These are phyloP conservation scores for Geotrichum armillariae DNA, from an alignment of 1,139 yeast species.

Conservation along the genomic window DNA sequence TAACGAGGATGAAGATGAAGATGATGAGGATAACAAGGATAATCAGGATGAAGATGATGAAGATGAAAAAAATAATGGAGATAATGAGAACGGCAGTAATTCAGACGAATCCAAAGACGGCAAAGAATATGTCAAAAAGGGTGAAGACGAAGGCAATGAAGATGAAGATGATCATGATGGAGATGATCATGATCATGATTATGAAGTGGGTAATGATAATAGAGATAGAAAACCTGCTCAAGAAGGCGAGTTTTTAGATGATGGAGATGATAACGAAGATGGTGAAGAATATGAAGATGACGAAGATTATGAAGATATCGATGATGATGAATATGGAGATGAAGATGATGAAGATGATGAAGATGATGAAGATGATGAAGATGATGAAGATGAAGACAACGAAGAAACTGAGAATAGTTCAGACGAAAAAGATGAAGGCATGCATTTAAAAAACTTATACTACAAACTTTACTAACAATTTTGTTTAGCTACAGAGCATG, in stretches of 20 bases:
- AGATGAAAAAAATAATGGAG: background rate
- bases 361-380: background rate
- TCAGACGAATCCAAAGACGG: conserved; percentile 3
- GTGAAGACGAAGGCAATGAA: background rate
- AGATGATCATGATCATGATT: background rate
- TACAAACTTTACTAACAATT: no score
- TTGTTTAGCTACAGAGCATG: no score
- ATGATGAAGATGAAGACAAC: conserved; percentile 1
- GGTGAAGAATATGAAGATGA: background rate
- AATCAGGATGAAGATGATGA: conserved; percentile 8
- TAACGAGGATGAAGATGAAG: background rate
- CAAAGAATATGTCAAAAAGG: background rate
- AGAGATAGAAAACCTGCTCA: background rate
- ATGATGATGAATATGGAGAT: background rate
- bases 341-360: background rate
- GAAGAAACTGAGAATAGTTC: no score
- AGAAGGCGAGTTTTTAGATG: background rate
- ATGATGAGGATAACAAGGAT: background rate
- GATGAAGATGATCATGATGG: background rate
- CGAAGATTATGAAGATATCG: conserved; percentile 1
- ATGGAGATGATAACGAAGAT: background rate
- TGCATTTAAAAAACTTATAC: no score
- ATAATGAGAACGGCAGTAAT: background rate
- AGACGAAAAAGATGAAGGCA: no score
- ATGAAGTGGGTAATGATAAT: background rate